A percentile compares a stretch with the other conserved stretches of the same genome.
phyloP scores from a whole-genome alignment of 768 basidiomycete species.

The Russula sp. region DNA sequence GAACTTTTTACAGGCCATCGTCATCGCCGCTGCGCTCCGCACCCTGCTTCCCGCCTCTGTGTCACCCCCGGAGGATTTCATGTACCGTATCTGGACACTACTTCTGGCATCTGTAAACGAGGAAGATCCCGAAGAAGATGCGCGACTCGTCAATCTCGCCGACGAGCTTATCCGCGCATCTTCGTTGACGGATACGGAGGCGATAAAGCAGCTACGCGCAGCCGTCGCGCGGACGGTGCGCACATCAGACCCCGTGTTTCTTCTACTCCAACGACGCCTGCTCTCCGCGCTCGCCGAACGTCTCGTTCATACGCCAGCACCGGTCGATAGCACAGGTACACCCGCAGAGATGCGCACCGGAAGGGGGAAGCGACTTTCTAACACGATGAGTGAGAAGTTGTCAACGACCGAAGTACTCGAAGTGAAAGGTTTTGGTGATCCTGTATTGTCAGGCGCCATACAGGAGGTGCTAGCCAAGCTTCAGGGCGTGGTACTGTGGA shows the following conservation, averaged over 20 bases:
- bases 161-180: slow-evolving; percentile 64
- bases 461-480: slow-evolving; percentile 37
- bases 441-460: slow-evolving; percentile 40
- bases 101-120: slow-evolving; percentile 49
- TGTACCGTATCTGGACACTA: slow-evolving; percentile 57
- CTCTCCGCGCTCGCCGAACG: slow-evolving; percentile 33
- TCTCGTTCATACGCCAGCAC: slow-evolving; percentile 21
- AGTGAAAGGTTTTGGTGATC: slow-evolving; percentile 66
- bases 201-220: slow-evolving; percentile 42
- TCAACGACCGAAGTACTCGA: slow-evolving; percentile 17
- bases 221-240: slow-evolving; percentile 59
- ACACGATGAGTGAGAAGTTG: slow-evolving; percentile 3
- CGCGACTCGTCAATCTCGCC: slow-evolving; percentile 60
- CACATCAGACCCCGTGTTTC: slow-evolving; percentile 57
- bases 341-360: slow-evolving; percentile 13
- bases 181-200: slow-evolving; percentile 37
- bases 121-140: slow-evolving; percentile 31
- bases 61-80: slow-evolving; percentile 34
- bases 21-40: slow-evolving; percentile 55
- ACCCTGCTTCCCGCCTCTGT: slow-evolving; percentile 38
- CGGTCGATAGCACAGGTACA: slow-evolving; percentile 7
- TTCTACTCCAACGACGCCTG: slow-evolving; percentile 53
- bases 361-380: slow-evolving; percentile 6
- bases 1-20: slow-evolving; percentile 63
- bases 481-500: slow-evolving; percentile 43